Conservation (phyloP, 1,284 basidiomycete species). For the Nidula niveotomentosa region DNA sequence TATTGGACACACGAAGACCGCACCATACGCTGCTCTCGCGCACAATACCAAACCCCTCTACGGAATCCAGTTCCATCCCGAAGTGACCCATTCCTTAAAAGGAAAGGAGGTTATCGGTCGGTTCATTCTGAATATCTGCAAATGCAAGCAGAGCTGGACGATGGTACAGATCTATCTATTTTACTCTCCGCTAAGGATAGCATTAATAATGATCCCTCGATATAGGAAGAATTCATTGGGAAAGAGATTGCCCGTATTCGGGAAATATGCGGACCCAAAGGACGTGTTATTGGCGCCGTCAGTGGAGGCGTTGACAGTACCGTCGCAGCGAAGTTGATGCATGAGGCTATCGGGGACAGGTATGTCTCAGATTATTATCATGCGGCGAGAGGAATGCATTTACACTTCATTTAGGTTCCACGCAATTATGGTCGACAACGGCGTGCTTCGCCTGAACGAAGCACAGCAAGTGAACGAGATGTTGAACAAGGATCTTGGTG, state of each 20-base stretch:
- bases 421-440: slow-evolving; percentile 99
- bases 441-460: slow-evolving; percentile 93
- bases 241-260: slow-evolving; percentile 96
- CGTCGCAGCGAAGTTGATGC: slow-evolving; percentile 99
- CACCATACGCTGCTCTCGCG: slow-evolving; percentile 93
- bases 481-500: slow-evolving; percentile 92
- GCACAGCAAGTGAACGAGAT: slow-evolving; percentile 94
- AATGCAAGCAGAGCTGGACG: slow-evolving; percentile 87
- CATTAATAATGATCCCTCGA: not conserved
- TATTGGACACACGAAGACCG: slow-evolving; percentile 86
- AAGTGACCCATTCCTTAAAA: slow-evolving; percentile 93
- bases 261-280: slow-evolving; percentile 92
- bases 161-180: slow-evolving; percentile 60
- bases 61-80: slow-evolving; percentile 99
- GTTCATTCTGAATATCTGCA: slow-evolving; percentile 88
- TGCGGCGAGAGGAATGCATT: slow-evolving; percentile 2
- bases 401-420: slow-evolving; percentile 71
- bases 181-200: too few species aligned
- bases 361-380: slow-evolving; percentile 27
- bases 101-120: slow-evolving; percentile 91
- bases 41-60: slow-evolving; percentile 91
- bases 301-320: slow-evolving; percentile 98
- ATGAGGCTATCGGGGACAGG: slow-evolving; percentile 98
- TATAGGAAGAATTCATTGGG: slow-evolving; percentile 93
- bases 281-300: slow-evolving; percentile 97